These are phyloP conservation scores for Aspergillus sp. DNA, from an alignment of 2,329 filamentous ascomycete genomes.

Conservation along the genomic window DNA sequence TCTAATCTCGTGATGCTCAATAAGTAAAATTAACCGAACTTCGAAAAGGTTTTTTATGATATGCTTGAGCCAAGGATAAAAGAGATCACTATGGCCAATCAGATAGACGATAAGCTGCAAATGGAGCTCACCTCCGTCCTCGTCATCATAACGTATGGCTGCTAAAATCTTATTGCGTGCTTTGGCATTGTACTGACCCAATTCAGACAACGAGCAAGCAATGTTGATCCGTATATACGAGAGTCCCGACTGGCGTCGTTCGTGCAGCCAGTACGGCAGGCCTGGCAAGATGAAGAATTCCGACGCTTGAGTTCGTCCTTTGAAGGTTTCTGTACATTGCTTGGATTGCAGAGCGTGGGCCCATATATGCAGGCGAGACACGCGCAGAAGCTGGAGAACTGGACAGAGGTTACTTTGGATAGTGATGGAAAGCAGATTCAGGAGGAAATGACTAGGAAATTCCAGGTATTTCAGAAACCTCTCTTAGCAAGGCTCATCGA, in stretches of 20 bases:
- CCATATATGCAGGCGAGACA: conserved; percentile 66
- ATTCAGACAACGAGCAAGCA: conserved; percentile 65
- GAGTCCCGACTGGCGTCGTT: conserved; percentile 66
- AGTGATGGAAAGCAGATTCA: conserved; percentile 72
- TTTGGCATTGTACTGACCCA: conserved; percentile 5
- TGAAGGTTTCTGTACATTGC: conserved; percentile 65
- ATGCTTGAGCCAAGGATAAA: conserved; percentile 76
- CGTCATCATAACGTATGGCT: conserved; percentile 71
- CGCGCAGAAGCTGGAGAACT: conserved; percentile 71
- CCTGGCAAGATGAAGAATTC: conserved; percentile 69
- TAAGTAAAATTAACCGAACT: conserved; percentile 18
- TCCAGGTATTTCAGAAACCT: conserved; percentile 45
- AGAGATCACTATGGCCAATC: conserved; percentile 64
- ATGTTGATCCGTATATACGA: conserved; percentile 62
- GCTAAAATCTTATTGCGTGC: conserved; percentile 1
- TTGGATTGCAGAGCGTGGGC: conserved; percentile 73
- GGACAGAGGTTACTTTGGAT: conserved; percentile 70
- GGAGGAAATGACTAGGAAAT: conserved; percentile 65
- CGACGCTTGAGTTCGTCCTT: conserved; percentile 65
- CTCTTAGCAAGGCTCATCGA: not conserved
- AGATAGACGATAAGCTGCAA: conserved; percentile 69
- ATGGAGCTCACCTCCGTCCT: conserved; percentile 84
- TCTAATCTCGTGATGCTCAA: not conserved
- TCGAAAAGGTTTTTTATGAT: conserved; percentile 65
- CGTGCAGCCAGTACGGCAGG: conserved; percentile 68